Evolutionary conservation across 352 stramenopile genomes (phyloP).

Genomic region (Blastocystis sp.): DNA sequence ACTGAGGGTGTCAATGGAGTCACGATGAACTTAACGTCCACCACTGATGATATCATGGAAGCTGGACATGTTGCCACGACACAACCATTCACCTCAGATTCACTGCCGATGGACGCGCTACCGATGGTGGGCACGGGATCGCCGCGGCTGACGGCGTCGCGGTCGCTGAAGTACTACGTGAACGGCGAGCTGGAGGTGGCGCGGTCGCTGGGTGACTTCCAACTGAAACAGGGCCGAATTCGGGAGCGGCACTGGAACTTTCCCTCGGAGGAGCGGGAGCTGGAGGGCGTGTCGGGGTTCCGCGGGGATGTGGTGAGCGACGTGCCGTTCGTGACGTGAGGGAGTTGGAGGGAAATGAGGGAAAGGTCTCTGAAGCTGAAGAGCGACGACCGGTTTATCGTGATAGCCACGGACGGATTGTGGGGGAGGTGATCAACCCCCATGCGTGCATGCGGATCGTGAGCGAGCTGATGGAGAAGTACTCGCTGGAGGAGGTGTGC

Average conservation of each 20-base stretch:
- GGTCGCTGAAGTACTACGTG: slow-evolving; percentile 39
- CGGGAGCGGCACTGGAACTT: slow-evolving; percentile 29
- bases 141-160: not conserved
- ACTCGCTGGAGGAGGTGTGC: slow-evolving; percentile 40
- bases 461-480: not conserved
- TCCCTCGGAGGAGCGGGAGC: slow-evolving; percentile 11
- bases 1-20: no score
- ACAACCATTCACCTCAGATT: not conserved
- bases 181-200: slow-evolving; percentile 64
- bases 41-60: no score
- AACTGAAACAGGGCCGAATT: slow-evolving; percentile 21
- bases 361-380: not conserved
- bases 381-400: slow-evolving; percentile 26
- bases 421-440: slow-evolving; percentile 62
- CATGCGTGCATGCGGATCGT: slow-evolving; percentile 49
- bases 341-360: not conserved
- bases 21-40: no score
- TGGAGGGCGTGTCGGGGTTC: slow-evolving; percentile 24
- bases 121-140: not conserved
- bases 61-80: no score
- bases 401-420: slow-evolving; percentile 55
- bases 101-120: not conserved
- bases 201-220: slow-evolving; percentile 46
- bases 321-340: slow-evolving; percentile 35
- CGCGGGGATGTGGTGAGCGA: slow-evolving; percentile 25